Conservation (phyloP, 805 yeast genomes). For the Starmerella tilneyi region DNA sequence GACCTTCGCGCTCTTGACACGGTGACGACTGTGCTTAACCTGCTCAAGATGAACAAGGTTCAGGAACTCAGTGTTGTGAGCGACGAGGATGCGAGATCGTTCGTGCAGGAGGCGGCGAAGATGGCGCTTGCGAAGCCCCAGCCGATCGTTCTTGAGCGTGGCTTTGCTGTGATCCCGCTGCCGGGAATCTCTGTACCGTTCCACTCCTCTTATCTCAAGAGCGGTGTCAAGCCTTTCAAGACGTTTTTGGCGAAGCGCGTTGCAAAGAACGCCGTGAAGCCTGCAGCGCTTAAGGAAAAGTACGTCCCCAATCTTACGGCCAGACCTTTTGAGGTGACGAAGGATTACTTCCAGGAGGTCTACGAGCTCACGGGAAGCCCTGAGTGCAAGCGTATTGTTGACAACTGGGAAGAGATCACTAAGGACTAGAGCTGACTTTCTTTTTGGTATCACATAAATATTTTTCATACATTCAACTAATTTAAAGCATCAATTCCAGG, state of each 20-base stretch:
- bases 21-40: constrained; percentile 82
- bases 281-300: constrained; percentile 83
- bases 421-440: constrained; percentile 17
- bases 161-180: constrained; percentile 95
- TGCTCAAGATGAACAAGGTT: constrained; percentile 86
- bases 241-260: constrained; percentile 93
- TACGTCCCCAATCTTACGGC: constrained; percentile 99
- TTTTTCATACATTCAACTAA: constrained; percentile 1
- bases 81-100: constrained; percentile 78
- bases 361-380: constrained; percentile 84
- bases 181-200: constrained; percentile 99
- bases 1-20: constrained; percentile 92
- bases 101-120: constrained; percentile 73
- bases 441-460: background rate
- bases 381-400: constrained; percentile 78
- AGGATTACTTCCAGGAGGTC: constrained; percentile 95
- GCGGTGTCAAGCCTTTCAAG: constrained; percentile 98
- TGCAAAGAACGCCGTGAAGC: constrained; percentile 88
- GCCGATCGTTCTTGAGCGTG: constrained; percentile 95
- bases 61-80: constrained; percentile 75
- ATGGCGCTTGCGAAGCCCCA: constrained; percentile 81
- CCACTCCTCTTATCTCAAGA: constrained; percentile 97
- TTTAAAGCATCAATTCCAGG: background rate
- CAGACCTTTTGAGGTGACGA: constrained; percentile 88
- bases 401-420: constrained; percentile 85